These are phyloP conservation scores for Fraxinus baroniana DNA, from an alignment of 305 asterid species.

Conservation along the genomic window DNA sequence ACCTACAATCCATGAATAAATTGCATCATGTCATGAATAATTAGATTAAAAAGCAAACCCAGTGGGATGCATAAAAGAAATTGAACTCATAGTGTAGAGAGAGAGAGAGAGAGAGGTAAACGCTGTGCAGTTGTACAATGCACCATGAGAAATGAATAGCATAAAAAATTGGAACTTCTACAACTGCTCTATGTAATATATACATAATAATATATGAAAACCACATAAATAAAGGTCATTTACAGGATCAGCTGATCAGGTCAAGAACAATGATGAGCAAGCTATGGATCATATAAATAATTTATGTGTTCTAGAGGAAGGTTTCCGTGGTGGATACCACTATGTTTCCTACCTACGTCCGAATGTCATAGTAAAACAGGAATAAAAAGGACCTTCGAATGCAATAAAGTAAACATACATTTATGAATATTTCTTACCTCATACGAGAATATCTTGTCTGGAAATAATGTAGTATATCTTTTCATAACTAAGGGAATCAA, in stretches of 20 bases:
- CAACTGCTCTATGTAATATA: neutral
- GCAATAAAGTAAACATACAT: neutral
- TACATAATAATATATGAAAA: constrained; percentile 10
- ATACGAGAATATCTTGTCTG: constrained; percentile 66
- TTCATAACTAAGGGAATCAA: constrained; percentile 78
- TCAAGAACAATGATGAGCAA: neutral
- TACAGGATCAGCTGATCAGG: neutral
- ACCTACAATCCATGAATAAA: constrained; percentile 42
- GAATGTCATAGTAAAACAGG: neutral
- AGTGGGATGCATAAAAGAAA: constrained; percentile 10
- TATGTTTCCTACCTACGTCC: neutral
- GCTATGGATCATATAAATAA: neutral
- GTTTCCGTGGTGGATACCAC: neutral
- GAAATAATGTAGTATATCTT: constrained; percentile 78
- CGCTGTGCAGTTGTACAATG: neutral
- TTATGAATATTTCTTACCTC: constrained; percentile 50
- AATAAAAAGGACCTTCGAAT: neutral
- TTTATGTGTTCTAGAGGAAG: neutral
- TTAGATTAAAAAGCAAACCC: constrained; percentile 19
- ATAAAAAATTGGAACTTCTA: neutral
- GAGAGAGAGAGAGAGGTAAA: neutral
- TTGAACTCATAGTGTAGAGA: neutral
- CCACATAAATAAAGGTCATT: neutral
- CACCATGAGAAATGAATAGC: neutral
- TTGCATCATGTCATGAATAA: constrained; percentile 22